Evolutionary conservation across 2,329 filamentous ascomycete genomes (phyloP).

Genomic region (Metarhizium robertsii): DNA sequence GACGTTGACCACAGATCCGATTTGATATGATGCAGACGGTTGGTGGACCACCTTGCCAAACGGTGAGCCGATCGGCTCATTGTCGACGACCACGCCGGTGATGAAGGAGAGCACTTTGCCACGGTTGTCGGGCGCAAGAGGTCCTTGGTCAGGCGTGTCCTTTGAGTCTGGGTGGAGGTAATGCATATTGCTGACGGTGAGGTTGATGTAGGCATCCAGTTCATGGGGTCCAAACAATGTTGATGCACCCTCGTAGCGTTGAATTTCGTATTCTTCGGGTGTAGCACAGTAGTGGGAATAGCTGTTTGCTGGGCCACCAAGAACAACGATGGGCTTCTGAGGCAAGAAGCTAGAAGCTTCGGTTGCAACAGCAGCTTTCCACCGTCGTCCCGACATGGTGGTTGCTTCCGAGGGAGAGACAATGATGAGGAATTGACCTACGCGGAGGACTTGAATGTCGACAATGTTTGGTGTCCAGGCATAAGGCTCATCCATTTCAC

Average conservation of each 20-base stretch:
- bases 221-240: constrained; percentile 81
- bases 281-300: constrained; percentile 80
- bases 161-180: constrained; percentile 27
- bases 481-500: constrained; percentile 70
- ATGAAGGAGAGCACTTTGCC: constrained; percentile 73
- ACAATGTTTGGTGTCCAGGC: constrained; percentile 87
- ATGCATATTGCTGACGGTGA: constrained; percentile 56
- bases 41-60: constrained; percentile 62
- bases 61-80: constrained; percentile 49
- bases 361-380: constrained; percentile 59
- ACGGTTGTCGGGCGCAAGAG: constrained; percentile 68
- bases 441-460: constrained; percentile 75
- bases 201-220: constrained; percentile 78
- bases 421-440: constrained; percentile 77
- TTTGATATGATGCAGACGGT: constrained; percentile 41
- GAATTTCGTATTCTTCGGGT: constrained; percentile 69
- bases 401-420: constrained; percentile 81
- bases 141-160: constrained; percentile 39
- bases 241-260: constrained; percentile 91
- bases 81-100: constrained; percentile 66
- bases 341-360: constrained; percentile 40
- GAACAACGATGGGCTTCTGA: constrained; percentile 60
- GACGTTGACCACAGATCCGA: constrained; percentile 53
- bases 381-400: constrained; percentile 85
- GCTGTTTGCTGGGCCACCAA: constrained; percentile 83